These are phyloP conservation scores for Verticillium tricorpus DNA, from an alignment of 2,329 filamentous ascomycete genomes.

Conservation along the genomic window DNA sequence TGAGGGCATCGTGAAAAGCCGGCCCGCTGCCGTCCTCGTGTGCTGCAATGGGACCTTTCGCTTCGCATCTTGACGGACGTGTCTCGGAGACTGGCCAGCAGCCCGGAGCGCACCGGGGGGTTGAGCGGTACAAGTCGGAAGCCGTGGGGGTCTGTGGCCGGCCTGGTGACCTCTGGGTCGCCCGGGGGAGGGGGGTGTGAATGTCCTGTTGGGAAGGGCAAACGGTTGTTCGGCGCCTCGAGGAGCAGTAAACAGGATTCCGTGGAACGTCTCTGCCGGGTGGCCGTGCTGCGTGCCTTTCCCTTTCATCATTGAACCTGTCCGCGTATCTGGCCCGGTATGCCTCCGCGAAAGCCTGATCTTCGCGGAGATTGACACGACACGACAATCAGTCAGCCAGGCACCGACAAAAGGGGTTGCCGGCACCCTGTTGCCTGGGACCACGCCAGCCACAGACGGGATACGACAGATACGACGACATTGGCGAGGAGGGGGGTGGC, in stretches of 20 bases:
- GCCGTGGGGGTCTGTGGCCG: not conserved
- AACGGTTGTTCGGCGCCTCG: not conserved
- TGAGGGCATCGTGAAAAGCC: slow-evolving; percentile 2
- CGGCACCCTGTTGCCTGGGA: not conserved
- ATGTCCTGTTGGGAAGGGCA: not conserved
- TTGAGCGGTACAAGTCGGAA: not conserved
- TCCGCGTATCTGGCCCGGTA: not conserved
- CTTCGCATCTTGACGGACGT: not conserved
- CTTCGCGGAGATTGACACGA: not conserved
- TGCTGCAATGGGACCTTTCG: not conserved
- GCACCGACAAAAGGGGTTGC: not conserved
- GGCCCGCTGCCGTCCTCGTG: not conserved
- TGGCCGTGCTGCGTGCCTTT: not conserved
- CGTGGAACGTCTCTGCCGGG: not conserved
- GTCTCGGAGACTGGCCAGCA: not conserved
- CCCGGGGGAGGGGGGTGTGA: not conserved
- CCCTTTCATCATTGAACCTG: not conserved
- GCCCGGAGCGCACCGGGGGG: not conserved
- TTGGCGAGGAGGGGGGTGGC: not conserved
- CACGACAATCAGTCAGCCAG: not conserved
- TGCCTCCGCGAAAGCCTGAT: not conserved
- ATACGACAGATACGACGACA: not conserved
- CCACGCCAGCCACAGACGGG: not conserved
- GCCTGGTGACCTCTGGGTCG: not conserved
- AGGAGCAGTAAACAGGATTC: not conserved